phyloP scores from a whole-genome alignment of 2,329 filamentous ascomycete genomes.

The Malbranchea cinnamomea region DNA sequence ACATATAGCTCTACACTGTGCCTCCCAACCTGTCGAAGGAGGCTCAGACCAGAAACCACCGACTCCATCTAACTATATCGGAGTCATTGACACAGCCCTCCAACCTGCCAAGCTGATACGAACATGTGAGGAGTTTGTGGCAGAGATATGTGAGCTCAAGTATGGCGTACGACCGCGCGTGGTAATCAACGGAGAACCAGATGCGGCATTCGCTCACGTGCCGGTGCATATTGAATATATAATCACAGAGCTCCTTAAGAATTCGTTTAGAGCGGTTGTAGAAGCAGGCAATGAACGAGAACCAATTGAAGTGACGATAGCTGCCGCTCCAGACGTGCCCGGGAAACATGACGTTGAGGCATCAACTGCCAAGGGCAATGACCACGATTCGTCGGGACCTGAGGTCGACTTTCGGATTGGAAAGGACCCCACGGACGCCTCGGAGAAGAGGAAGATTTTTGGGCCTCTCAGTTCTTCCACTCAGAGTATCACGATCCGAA shows the following conservation, averaged over 20 bases:
- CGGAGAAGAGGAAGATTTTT: conserved; percentile 15
- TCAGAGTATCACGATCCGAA: conserved; percentile 85
- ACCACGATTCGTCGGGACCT: conserved; percentile 11
- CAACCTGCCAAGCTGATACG: conserved; percentile 69
- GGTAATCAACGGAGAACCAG: conserved; percentile 68
- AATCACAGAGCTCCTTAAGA: conserved; percentile 89
- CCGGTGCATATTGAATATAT: conserved; percentile 97
- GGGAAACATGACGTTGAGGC: conserved; percentile 30
- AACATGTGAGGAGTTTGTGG: conserved; percentile 76
- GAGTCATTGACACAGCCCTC: conserved; percentile 84
- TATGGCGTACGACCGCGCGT: conserved; percentile 78
- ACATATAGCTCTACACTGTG: conserved; percentile 78
- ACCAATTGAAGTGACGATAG: conserved; percentile 84
- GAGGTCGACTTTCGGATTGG: conserved; percentile 20
- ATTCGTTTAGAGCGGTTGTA: conserved; percentile 85
- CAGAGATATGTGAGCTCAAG: conserved; percentile 90
- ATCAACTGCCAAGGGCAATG: conserved; percentile 15
- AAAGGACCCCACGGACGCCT: conserved; percentile 10
- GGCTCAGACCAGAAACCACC: conserved; percentile 17
- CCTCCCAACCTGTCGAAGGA: conserved; percentile 56
- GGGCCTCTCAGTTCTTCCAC: conserved; percentile 30
- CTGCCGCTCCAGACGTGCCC: conserved; percentile 45
- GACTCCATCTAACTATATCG: conserved; percentile 54
- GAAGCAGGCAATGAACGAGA: conserved; percentile 67
- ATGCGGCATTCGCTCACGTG: conserved; percentile 82